Conservation (phyloP, 441 rosid genomes). For the Gossypium trilobum region DNA sequence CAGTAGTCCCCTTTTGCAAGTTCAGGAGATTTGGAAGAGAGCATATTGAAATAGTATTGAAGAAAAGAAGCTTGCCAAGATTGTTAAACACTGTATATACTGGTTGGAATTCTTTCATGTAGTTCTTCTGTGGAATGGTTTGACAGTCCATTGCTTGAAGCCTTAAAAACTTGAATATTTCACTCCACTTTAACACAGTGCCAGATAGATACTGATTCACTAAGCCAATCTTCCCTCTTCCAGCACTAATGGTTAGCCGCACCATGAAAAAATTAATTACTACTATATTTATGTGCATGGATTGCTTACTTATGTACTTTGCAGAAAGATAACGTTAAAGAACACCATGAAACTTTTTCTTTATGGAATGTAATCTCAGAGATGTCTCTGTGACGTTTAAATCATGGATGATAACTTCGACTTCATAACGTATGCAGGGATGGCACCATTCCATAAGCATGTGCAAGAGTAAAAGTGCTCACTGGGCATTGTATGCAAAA, state of each 20-base stretch:
- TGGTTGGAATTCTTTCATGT: not conserved
- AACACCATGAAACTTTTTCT: not conserved
- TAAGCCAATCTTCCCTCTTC: not conserved
- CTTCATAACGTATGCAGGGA: conserved; percentile 43
- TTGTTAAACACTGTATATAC: not conserved
- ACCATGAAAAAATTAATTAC: not conserved
- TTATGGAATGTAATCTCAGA: not conserved
- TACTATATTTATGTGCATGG: not conserved
- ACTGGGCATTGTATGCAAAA: conserved; percentile 92
- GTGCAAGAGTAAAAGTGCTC: conserved; percentile 47
- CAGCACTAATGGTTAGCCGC: not conserved
- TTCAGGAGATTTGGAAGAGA: not conserved
- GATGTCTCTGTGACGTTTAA: not conserved
- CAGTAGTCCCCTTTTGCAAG: not conserved
- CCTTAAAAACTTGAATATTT: not conserved
- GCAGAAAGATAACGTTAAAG: not conserved
- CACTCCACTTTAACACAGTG: not conserved
- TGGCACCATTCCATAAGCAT: conserved; percentile 66
- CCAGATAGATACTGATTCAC: not conserved
- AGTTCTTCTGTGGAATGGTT: not conserved
- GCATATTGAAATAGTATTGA: not conserved
- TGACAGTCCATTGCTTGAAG: conserved; percentile 5
- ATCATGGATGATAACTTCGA: conserved; percentile 12
- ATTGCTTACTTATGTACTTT: not conserved
- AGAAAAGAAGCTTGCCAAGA: not conserved